Evolutionary conservation across 108 stramenopile species (phyloP), one percentile per base, ranked within the genome.

Genomic region (Discostella stelligeroides): DNA sequence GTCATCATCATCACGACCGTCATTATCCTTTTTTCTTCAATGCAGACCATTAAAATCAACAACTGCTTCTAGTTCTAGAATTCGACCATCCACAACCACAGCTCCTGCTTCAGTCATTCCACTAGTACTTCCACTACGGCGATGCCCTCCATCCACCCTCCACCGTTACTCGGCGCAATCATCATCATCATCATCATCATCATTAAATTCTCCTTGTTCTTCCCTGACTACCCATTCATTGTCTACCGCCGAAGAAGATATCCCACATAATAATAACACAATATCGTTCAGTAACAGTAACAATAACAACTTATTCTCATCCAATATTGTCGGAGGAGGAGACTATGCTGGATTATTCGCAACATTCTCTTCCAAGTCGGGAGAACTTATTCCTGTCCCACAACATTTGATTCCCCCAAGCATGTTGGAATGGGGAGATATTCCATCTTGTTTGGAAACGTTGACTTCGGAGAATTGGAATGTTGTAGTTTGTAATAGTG

Each of bases 351-450:
- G 92, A 12, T 60, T 87, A 15, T 72, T 70, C 0, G 92, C 88
- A 1, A 93, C 83, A 0, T 90, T 90, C 73, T 61, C 73, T 51
- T 66, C 75, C 1, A 61, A 12, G 27, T 45, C 66, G 7, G 89
- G 89, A 20, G 58, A 66, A 4, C 63, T 89, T 25, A 86, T 93
- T 24, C 86, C 83, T 18, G 78, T 93, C 14, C 92, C 92, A 10
- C 85, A 86, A 56, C 79, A 87, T 57, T 62, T 86, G 23, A 79
- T 93, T 0, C 89, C 89, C 1, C 65, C 76, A 14, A 54, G 56
- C 41, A 60, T 93, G 79, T 27, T 89, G 15, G 92, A 93, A 60
- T 93, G 92, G 92, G 91, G 89, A 29, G 89, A 87, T 63, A 85
- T 80, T 20, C 68, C 63, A n/a, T n/a, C 53, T 4, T 60, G 42